Evolutionary conservation across 495 filamentous ascomycete genomes (phyloP), one percentile per base, ranked within the genome.

Genomic region (Penicillium roqueforti): DNA sequence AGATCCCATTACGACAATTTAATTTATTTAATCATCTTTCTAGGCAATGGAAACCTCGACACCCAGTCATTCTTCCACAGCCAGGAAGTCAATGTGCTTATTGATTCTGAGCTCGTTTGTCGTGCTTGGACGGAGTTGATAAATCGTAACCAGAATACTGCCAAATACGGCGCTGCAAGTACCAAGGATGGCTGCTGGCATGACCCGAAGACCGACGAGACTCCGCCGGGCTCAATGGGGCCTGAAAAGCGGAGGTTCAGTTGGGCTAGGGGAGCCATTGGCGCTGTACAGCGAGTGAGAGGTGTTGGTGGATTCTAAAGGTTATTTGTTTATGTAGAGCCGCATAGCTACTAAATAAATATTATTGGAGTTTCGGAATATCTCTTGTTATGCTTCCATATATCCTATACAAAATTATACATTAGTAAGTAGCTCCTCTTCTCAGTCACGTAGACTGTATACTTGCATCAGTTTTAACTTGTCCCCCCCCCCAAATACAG

Each of bases 11-110:
- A 34, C 14, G 32, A 34, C 14, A 14, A 2, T n/a, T n/a, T n/a
- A 0, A 0, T 3, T 34, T 7, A n/a, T n/a, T 14, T 34, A n/a
- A 37, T 3, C 6, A 10, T 14, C n/a, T 13, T 10, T 29, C 11
- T 18, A 72, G 86, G 87, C 6, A 88, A 82, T 56, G 87, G 88
- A 1, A 92, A 92, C 62, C 82, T 88, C 60, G 87, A 92, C 50
- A 89, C 87, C n/a, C 88, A 92, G 71, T 82, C 76, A 53, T 92
- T 84, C 82, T 90, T 75, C 57, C 87, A 92, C 62, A 82, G 76
- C 32, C 86, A 89, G 66, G 88, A 92, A 63, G 76, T 87, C 51
- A 92, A 92, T 59, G 58, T 90, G 11, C 78, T 92, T 75, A 62
- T 89, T 13, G 87, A 92, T 51, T 83, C 79, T 3, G 61, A 65